phyloP scores from a whole-genome alignment of 2,329 filamentous ascomycete species.

The Myriangium duriaei region DNA sequence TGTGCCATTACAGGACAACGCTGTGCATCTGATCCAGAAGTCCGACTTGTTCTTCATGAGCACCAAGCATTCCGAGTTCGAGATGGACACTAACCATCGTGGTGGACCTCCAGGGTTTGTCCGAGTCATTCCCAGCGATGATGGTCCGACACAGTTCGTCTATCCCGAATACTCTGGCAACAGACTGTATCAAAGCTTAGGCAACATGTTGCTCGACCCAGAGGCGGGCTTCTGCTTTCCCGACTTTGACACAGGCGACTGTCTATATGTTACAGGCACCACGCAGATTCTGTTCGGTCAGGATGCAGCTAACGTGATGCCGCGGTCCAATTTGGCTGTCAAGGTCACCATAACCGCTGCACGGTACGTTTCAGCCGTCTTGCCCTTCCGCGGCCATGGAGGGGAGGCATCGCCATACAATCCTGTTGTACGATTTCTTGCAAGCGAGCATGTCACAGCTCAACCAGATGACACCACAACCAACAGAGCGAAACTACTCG shows the following conservation, averaged over 20 bases:
- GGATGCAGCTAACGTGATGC: conserved; percentile 49
- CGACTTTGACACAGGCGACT: conserved; percentile 58
- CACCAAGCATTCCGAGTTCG: conserved; percentile 44
- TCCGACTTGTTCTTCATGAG: conserved; percentile 72
- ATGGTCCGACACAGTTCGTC: conserved; percentile 39
- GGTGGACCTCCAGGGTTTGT: conserved; percentile 66
- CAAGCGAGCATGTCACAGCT: conserved; percentile 41
- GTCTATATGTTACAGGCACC: conserved; percentile 61
- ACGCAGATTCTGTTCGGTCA: conserved; percentile 54
- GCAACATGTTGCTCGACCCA: conserved; percentile 59
- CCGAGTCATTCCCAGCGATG: conserved; percentile 48
- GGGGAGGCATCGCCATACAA: conserved; percentile 65
- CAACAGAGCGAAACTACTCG: conserved; percentile 43
- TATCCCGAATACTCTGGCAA: conserved; percentile 85
- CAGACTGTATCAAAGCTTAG: conserved; percentile 68
- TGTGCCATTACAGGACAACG: conserved; percentile 39
- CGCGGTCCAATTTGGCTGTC: conserved; percentile 60
- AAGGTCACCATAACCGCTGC: conserved; percentile 50
- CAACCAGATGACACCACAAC: conserved; percentile 5
- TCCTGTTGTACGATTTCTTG: conserved; percentile 54
- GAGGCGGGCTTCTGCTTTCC: conserved; percentile 59
- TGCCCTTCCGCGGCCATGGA: conserved; percentile 53
- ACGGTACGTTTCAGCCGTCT: conserved; percentile 49
- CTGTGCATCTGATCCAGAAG: conserved; percentile 45
- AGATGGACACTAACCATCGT: conserved; percentile 77